Evolutionary conservation across 306 rosid species (phyloP).

Genomic region (Corylus americana): DNA sequence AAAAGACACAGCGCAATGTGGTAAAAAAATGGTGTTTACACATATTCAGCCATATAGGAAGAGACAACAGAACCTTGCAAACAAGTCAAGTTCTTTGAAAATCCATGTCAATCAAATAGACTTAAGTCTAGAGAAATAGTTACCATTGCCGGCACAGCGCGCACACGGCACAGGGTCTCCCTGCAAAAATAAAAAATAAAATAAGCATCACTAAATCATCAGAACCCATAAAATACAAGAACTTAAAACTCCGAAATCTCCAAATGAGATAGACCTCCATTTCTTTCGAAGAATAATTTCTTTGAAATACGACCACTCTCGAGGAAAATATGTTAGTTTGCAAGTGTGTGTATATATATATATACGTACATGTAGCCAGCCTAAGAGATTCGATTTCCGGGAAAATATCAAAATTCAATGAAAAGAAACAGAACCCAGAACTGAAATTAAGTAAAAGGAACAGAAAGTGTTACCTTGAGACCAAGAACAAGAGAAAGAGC

Average conservation of each 20-base stretch:
- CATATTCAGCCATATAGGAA: neutral
- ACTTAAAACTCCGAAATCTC: neutral
- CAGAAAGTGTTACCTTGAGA: slow-evolving; percentile 55
- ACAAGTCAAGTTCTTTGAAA: neutral
- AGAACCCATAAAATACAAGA: slow-evolving; percentile 7
- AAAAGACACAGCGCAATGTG: neutral
- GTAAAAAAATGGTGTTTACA: neutral
- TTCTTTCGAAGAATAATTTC: neutral
- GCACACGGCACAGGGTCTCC: slow-evolving; percentile 96
- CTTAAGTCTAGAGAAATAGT: slow-evolving; percentile 21
- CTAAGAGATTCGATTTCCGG: neutral
- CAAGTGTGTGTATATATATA: neutral
- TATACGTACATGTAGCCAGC: neutral
- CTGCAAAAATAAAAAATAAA: slow-evolving; percentile 43
- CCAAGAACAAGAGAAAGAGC: slow-evolving; percentile 91
- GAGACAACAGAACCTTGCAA: neutral
- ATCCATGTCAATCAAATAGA: neutral
- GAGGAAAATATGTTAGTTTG: neutral
- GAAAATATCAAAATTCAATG: neutral
- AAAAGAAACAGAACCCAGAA: slow-evolving; percentile 19
- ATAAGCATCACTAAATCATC: neutral
- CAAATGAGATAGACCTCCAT: neutral
- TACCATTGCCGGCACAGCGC: slow-evolving; percentile 96
- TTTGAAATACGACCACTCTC: neutral
- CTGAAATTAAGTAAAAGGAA: neutral